Base-by-base conservation (phyloP, 164 flowering plant species). In the Taxillus chinensis region DNA sequence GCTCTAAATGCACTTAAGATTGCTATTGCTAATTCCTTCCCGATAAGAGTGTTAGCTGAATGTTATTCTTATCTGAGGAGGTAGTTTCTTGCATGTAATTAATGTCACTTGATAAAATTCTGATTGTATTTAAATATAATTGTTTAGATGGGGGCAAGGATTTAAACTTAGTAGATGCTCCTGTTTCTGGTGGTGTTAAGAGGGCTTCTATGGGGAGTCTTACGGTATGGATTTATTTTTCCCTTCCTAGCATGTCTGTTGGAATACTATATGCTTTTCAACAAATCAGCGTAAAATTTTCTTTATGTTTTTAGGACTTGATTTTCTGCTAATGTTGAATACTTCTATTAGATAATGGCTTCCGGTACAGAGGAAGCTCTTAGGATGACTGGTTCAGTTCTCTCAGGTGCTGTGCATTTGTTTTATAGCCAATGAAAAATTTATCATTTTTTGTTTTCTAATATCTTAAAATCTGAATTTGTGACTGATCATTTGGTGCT, bases 171-270 rank as follows among this genome's bases (percentile, higher is more conserved):
- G 90, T 95, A 64, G 99, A 95, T 87, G 96, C 97, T 65, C 99
- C 99, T 67, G 99, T 95, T 55, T 95, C 99, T 73, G 99, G 99
- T 65, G 99, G 99, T 67, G 97, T 95, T 65, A 74, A 77, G 72
- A 82, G 78, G 68, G 99, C 99, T 27, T 64, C 96, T 13, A 64
- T 61, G 57, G 99, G 99, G 69, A 76, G 84, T 62, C 95, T 95
- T 67, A 95, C 99, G 75, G 99, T 91, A 66, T 56, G 86, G 5
- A 57, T 37, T 1, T 8, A n/a, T 16, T n/a, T 14, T 62, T 5
- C 46, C 60, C n/a, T 50, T 39, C 27, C 27, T 27, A 27, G 2
- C 27, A 27, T 27, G 27, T 2, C 8, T 27, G 11, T 49, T 63
- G 15, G 13, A 13, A 41, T 27, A 42, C 12, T 17, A 42, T 15